Conservation (phyloP, 768 basidiomycete genomes). For the Leccinum fibrillosum region DNA sequence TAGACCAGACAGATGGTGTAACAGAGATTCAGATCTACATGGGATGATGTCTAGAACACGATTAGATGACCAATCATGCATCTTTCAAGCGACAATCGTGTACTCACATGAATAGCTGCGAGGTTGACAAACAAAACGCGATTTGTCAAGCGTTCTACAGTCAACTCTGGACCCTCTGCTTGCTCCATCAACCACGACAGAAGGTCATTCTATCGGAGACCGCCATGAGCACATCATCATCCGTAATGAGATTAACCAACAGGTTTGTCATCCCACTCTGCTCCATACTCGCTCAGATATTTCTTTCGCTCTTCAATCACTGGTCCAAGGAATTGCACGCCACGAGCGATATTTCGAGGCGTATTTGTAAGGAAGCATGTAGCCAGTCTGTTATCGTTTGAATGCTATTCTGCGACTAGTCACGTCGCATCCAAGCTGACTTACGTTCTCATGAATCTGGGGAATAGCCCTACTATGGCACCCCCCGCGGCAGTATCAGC, state of each 20-base stretch:
- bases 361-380: not conserved
- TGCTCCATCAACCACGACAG: conserved; percentile 1
- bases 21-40: not conserved
- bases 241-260: not conserved
- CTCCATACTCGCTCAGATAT: not conserved
- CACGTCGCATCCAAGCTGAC: not conserved
- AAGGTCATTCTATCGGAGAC: not conserved
- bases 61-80: not conserved
- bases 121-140: not conserved
- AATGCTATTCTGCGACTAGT: not conserved
- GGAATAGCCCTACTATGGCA: conserved; percentile 14
- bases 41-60: not conserved
- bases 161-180: conserved; percentile 7
- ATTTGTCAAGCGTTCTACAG: not conserved
- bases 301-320: conserved; percentile 1
- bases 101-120: not conserved
- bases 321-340: not conserved
- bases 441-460: conserved; percentile 10
- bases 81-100: not conserved
- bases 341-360: not conserved
- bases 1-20: not conserved
- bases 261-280: not conserved
- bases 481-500: conserved; percentile 23
- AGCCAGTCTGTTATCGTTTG: not conserved
- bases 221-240: not conserved